These are phyloP conservation scores for Aureobasidium mangrovei DNA, from an alignment of 2,329 filamentous ascomycete species.

Conservation along the genomic window DNA sequence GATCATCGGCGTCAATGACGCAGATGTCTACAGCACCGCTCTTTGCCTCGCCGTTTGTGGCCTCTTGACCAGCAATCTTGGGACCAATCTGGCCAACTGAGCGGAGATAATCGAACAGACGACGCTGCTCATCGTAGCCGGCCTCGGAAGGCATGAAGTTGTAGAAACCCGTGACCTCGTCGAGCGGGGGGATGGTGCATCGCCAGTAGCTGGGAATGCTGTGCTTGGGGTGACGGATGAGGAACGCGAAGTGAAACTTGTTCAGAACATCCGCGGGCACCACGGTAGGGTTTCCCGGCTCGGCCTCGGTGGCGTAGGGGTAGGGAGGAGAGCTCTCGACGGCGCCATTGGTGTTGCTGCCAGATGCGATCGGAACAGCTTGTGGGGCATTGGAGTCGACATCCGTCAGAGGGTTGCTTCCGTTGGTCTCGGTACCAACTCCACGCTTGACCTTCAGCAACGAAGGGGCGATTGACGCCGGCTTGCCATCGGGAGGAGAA, in stretches of 20 bases:
- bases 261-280: slow-evolving; percentile 65
- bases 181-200: slow-evolving; percentile 82
- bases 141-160: slow-evolving; percentile 82
- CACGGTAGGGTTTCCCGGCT: slow-evolving; percentile 74
- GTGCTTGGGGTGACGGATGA: slow-evolving; percentile 90
- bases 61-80: slow-evolving; percentile 41
- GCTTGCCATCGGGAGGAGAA: slow-evolving; percentile 61
- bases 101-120: slow-evolving; percentile 77
- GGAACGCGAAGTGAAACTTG: slow-evolving; percentile 87
- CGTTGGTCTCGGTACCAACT: slow-evolving; percentile 43
- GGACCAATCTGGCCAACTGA: slow-evolving; percentile 62
- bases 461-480: slow-evolving; percentile 68
- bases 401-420: slow-evolving; percentile 11
- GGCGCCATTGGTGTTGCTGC: slow-evolving; percentile 20
- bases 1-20: slow-evolving; percentile 86
- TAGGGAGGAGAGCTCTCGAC: slow-evolving; percentile 37
- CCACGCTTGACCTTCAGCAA: slow-evolving; percentile 50
- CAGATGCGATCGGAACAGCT: slow-evolving; percentile 15
- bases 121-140: slow-evolving; percentile 80
- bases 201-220: slow-evolving; percentile 91
- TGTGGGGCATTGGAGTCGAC: slow-evolving; percentile 14
- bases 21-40: slow-evolving; percentile 54
- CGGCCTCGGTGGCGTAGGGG: slow-evolving; percentile 49
- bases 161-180: slow-evolving; percentile 72
- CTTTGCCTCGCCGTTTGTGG: slow-evolving; percentile 19